These are phyloP conservation scores for Pseudohalonectria lignicola DNA, from an alignment of 2,329 filamentous ascomycete genomes.

Conservation along the genomic window DNA sequence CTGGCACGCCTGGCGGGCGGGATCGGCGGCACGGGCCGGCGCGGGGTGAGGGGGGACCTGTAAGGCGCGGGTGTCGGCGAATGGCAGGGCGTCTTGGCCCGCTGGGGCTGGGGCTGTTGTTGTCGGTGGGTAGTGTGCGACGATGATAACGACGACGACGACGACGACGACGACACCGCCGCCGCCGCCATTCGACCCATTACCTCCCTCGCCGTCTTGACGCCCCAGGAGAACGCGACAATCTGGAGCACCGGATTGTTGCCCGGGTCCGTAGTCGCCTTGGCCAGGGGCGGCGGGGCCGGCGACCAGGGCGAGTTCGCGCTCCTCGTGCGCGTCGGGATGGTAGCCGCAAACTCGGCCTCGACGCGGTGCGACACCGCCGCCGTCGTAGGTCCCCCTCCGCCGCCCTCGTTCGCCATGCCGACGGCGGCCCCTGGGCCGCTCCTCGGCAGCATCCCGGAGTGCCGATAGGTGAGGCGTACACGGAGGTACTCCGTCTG, in stretches of 20 bases:
- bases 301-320: conserved; percentile 40
- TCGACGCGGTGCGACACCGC: conserved; percentile 25
- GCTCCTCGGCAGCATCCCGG: conserved; percentile 15
- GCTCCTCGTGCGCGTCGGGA: conserved; percentile 38
- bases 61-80: too few species aligned
- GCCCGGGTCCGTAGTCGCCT: conserved; percentile 21
- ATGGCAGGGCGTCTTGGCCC: too few species aligned
- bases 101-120: neutral
- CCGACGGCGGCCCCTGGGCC: neutral
- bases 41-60: too few species aligned
- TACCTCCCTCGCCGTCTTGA: conserved; percentile 27
- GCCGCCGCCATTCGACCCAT: too few species aligned
- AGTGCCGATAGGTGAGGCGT: conserved; percentile 42
- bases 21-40: too few species aligned
- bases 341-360: conserved; percentile 38
- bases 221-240: conserved; percentile 37
- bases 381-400: conserved; percentile 7
- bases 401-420: neutral
- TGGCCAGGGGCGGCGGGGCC: conserved; percentile 20
- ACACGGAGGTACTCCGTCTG: conserved; percentile 39
- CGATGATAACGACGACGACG: neutral
- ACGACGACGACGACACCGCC: neutral
- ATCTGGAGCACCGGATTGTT: conserved; percentile 30
- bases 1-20: conserved; percentile 4
- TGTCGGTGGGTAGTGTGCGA: neutral